phyloP scores from a whole-genome alignment of 208 protist species.

The Acanthamoeba triangularis region DNA sequence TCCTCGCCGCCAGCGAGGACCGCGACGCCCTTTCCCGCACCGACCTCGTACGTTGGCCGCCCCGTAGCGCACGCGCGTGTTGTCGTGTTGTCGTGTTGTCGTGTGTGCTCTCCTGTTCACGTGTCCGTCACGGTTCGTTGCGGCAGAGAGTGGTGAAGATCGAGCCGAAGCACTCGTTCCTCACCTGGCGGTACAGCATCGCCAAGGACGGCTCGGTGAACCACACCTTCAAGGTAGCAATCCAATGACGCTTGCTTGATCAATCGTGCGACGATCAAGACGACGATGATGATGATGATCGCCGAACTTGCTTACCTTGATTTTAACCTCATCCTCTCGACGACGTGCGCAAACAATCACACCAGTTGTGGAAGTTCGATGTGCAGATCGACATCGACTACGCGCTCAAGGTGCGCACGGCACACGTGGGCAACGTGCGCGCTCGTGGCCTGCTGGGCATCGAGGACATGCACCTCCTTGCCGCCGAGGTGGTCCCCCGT shows the following conservation, averaged over 20 bases:
- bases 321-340: background rate
- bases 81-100: too few relatives aligned
- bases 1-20: background rate
- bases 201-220: background rate
- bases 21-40: background rate
- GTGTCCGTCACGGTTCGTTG: too few relatives aligned
- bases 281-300: too few relatives aligned
- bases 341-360: background rate
- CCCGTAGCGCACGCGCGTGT: too few relatives aligned
- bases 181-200: conserved; percentile 23
- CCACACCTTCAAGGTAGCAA: background rate
- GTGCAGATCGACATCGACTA: conserved; percentile 15
- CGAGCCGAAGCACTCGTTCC: background rate
- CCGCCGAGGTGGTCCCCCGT: background rate
- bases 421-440: conserved; percentile 1
- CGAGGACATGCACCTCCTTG: conserved; percentile 32
- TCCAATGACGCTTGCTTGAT: too few relatives aligned
- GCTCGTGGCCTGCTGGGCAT: conserved; percentile 3
- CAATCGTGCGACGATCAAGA: too few relatives aligned
- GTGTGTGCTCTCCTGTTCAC: too few relatives aligned
- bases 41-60: background rate
- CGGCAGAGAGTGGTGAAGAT: background rate
- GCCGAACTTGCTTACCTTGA: too few relatives aligned
- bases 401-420: background rate
- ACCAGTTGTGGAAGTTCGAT: conserved; percentile 36